Evolutionary conservation across 116 monocot species (phyloP), one percentile per base, ranked within the genome.

Genomic region (Iris pallida): DNA sequence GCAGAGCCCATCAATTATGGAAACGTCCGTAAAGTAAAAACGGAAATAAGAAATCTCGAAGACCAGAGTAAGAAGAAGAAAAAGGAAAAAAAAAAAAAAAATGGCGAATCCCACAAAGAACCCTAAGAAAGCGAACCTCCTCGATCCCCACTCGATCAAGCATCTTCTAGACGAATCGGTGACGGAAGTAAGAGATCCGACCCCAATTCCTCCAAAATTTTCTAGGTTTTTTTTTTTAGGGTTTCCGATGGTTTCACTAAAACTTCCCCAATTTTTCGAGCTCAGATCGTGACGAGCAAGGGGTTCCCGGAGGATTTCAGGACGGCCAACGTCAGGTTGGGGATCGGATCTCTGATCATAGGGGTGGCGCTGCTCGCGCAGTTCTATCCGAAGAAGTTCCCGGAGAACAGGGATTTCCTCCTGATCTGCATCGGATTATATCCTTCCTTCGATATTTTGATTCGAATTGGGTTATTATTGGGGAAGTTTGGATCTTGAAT

Each of bases 81-180:
- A 7, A 51, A 51, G 4, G 13, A 7, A 51, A 51, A 51, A 9
- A 1, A 13, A 51, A 7, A 51, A 30, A 3, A 42, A 5, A 42
- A 72, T 55, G 72, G 77, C 71, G 20, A 60, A 41, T 68, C 2
- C 55, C 15, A 41, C 57, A 11, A 84, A 73, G 71, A 82, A 57
- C 73, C 78, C 81, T 9, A 98, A 98, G 90, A 97, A 97, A 79
- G 93, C 83, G n/a, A 98, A 92, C 69, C 88, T 98, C 43, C 73
- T 90, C 15, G 93, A 98, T 75, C 88, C 82, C 41, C 75, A 90
- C 58, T 83, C 98, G 56, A 86, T 98, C 83, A 98, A 98, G 70
- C 81, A 92, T 74, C 65, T 82, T 60, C 93, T 98, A 76, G 98
- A 98, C 61, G 98, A 98, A 83, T 83, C 90, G 66, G 81, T 86